Percentiles rank a stretch among this genome's conserved stretches.
Conservation (phyloP, 1,139 yeast genomes). For the Protomyces inundatus region DNA sequence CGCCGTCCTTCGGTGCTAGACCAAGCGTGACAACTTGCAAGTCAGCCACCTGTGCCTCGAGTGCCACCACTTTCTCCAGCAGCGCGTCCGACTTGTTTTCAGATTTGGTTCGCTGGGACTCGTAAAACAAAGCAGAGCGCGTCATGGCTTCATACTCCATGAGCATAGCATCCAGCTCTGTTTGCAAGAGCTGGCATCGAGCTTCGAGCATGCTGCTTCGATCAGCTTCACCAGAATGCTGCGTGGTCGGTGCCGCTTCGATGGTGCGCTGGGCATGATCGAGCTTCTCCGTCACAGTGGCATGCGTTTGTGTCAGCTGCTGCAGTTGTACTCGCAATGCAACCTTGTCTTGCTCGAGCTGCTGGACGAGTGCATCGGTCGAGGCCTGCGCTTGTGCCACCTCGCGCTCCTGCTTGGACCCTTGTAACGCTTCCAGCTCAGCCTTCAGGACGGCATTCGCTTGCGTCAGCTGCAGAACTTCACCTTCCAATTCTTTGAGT, state of each 20-base stretch:
- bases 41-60: slow-evolving; percentile 31
- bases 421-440: slow-evolving; percentile 10
- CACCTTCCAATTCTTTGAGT: slow-evolving; percentile 13
- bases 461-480: background rate
- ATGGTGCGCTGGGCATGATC: background rate
- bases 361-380: background rate
- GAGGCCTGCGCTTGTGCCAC: slow-evolving; percentile 3
- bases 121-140: slow-evolving; percentile 27
- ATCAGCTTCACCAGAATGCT: background rate
- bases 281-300: background rate
- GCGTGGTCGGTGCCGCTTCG: background rate
- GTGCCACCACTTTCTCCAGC: slow-evolving; percentile 28
- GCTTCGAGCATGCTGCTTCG: background rate
- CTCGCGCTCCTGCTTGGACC: slow-evolving; percentile 6
- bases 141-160: slow-evolving; percentile 30
- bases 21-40: slow-evolving; percentile 28
- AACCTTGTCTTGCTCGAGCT: background rate
- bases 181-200: slow-evolving; percentile 26
- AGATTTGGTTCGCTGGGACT: slow-evolving; percentile 28
- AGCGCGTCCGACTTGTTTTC: slow-evolving; percentile 29
- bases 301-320: background rate
- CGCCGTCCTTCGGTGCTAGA: background rate
- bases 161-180: slow-evolving; percentile 30
- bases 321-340: background rate
- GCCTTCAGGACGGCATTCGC: slow-evolving; percentile 19